These are phyloP conservation scores for Bipolaris bicolor DNA, from an alignment of 2,329 filamentous ascomycete genomes.

Conservation along the genomic window DNA sequence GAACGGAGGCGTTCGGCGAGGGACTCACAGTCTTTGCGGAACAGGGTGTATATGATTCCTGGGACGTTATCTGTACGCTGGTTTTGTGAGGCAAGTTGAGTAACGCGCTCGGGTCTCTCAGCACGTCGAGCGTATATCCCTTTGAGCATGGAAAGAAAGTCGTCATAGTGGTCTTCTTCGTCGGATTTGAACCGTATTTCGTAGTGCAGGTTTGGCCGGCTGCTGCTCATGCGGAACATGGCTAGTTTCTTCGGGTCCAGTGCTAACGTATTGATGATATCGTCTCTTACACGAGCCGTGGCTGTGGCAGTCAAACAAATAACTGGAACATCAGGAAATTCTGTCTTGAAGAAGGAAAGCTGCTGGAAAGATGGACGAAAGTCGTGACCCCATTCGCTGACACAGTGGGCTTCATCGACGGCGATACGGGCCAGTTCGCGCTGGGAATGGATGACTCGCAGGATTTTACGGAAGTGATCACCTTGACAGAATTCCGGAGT, in stretches of 20 bases:
- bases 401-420: slow-evolving; percentile 95
- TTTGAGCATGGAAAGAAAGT: slow-evolving; percentile 79
- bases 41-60: slow-evolving; percentile 82
- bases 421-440: slow-evolving; percentile 85
- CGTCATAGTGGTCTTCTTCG: slow-evolving; percentile 73
- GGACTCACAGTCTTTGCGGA: slow-evolving; percentile 74
- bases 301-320: slow-evolving; percentile 94
- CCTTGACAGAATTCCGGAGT: slow-evolving; percentile 87
- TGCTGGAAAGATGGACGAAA: slow-evolving; percentile 92
- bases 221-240: slow-evolving; percentile 82
- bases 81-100: slow-evolving; percentile 61
- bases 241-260: slow-evolving; percentile 69
- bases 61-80: slow-evolving; percentile 68
- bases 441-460: slow-evolving; percentile 77
- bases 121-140: slow-evolving; percentile 72
- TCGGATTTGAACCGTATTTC: slow-evolving; percentile 85
- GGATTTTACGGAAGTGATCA: slow-evolving; percentile 75
- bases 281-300: slow-evolving; percentile 77
- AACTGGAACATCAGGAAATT: slow-evolving; percentile 83
- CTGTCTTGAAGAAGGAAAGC: slow-evolving; percentile 81
- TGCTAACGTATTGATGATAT: slow-evolving; percentile 78
- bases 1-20: slow-evolving; percentile 69
- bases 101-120: slow-evolving; percentile 61
- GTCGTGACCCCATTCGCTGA: slow-evolving; percentile 97
- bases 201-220: slow-evolving; percentile 85